Evolutionary conservation across 1,284 basidiomycete genomes (phyloP).

Genomic region (Ustilago xerochloae): DNA sequence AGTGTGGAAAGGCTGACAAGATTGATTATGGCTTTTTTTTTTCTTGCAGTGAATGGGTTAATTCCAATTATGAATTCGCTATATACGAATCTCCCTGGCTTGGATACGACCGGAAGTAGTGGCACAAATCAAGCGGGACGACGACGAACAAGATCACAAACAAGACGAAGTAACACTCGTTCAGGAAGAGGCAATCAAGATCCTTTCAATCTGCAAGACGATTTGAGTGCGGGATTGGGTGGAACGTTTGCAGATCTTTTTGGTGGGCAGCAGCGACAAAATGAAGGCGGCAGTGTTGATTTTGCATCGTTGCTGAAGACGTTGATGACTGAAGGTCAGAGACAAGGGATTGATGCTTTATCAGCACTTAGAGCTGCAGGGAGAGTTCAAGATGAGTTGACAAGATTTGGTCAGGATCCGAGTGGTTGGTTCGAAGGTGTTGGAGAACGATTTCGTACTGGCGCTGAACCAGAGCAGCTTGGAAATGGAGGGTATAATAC

Average conservation of each 20-base stretch:
- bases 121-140: neutral
- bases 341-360: slow-evolving; percentile 45
- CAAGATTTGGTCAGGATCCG: slow-evolving; percentile 34
- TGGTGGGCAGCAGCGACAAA: too few species aligned
- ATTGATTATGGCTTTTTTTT: neutral
- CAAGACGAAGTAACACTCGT: slow-evolving; percentile 15
- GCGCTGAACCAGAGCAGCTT: neutral
- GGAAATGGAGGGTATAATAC: slow-evolving; percentile 8
- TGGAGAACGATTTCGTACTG: slow-evolving; percentile 26
- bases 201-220: slow-evolving; percentile 24
- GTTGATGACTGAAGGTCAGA: slow-evolving; percentile 29
- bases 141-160: slow-evolving; percentile 11
- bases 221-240: slow-evolving; percentile 29
- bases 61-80: slow-evolving; percentile 40
- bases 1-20: slow-evolving; percentile 37
- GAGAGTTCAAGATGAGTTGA: slow-evolving; percentile 40
- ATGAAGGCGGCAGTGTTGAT: too few species aligned
- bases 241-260: slow-evolving; percentile 44
- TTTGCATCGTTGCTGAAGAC: slow-evolving; percentile 30
- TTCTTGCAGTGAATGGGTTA: slow-evolving; percentile 26
- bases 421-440: slow-evolving; percentile 38
- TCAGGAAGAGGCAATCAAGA: slow-evolving; percentile 3
- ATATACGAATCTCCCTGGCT: slow-evolving; percentile 37
- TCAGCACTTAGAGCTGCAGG: slow-evolving; percentile 39
- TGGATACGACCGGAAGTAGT: slow-evolving; percentile 2